Evolutionary conservation across 208 protist genomes (phyloP).

Genomic region (Crithidia expoeki): DNA sequence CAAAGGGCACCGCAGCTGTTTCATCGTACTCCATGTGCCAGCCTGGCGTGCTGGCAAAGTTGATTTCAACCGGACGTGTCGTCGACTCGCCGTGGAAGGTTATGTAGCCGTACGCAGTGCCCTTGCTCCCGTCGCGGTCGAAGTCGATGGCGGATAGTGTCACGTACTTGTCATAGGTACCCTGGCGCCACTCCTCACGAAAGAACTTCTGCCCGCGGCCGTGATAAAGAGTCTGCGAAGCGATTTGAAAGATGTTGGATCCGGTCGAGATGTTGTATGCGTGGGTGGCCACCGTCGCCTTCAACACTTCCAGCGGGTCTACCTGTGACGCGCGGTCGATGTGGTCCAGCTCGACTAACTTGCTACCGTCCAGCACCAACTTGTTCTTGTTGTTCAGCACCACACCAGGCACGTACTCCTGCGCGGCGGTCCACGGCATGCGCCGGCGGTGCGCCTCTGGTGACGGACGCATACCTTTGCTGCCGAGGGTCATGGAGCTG

Average conservation of each 20-base stretch:
- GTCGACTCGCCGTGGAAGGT: constrained; percentile 91
- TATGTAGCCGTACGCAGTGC: constrained; percentile 86
- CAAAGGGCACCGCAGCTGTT: constrained; percentile 62
- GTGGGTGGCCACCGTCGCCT: constrained; percentile 72
- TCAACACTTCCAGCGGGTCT: constrained; percentile 85
- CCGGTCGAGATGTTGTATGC: constrained; percentile 88
- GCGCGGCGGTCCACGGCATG: constrained; percentile 89
- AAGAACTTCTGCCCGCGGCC: constrained; percentile 82
- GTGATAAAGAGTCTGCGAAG: constrained; percentile 67
- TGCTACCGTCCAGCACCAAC: constrained; percentile 77
- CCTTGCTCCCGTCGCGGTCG: constrained; percentile 71
- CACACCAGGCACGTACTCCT: constrained; percentile 83
- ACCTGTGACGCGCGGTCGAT: constrained; percentile 79
- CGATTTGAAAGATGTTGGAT: constrained; percentile 87
- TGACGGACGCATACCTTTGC: constrained; percentile 68
- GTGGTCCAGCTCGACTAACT: constrained; percentile 80
- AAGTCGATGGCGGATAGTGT: constrained; percentile 86
- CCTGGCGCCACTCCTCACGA: constrained; percentile 87
- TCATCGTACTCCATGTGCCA: constrained; percentile 77
- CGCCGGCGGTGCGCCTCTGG: constrained; percentile 75
- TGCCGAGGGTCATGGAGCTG: constrained; percentile 88
- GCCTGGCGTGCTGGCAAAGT: constrained; percentile 73
- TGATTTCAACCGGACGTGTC: constrained; percentile 73
- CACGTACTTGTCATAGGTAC: constrained; percentile 90
- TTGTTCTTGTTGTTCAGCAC: constrained; percentile 86